Evolutionary conservation across 2,329 filamentous ascomycete genomes (phyloP).

Genomic region (Alternaria gaisen): DNA sequence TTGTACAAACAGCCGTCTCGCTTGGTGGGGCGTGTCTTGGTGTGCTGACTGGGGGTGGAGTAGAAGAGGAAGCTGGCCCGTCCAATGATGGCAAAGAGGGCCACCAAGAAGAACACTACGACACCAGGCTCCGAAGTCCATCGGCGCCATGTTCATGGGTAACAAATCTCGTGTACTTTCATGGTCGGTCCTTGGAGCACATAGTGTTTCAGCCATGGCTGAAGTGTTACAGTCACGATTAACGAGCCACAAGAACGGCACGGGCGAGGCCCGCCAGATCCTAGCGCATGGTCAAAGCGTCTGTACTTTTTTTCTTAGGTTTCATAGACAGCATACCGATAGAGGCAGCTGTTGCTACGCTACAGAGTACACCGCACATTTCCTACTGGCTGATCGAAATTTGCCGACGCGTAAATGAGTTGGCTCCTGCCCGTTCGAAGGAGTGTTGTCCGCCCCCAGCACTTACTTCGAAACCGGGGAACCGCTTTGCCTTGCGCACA

Average conservation of each 20-base stretch:
- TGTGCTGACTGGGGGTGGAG: constrained; percentile 27
- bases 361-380: constrained; percentile 19
- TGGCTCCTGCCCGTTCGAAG: constrained; percentile 33
- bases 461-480: constrained; percentile 25
- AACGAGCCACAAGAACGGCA: constrained; percentile 21
- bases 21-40: constrained; percentile 23
- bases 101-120: constrained; percentile 9
- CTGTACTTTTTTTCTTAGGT: constrained; percentile 20
- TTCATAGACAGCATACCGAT: constrained; percentile 25
- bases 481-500: constrained; percentile 25
- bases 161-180: constrained; percentile 25
- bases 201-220: constrained; percentile 30
- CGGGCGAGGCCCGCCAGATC: constrained; percentile 13
- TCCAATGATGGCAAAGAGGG: constrained; percentile 26
- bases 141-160: constrained; percentile 23
- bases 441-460: constrained; percentile 33
- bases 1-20: constrained; percentile 28
- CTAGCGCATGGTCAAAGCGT: constrained; percentile 21
- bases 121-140: constrained; percentile 10
- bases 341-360: constrained; percentile 22
- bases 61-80: neutral
- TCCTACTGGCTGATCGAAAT: constrained; percentile 27
- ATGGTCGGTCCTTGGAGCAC: constrained; percentile 14
- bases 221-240: constrained; percentile 17
- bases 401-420: constrained; percentile 42